A percentile compares a stretch with the other conserved stretches of the same genome.
Evolutionary conservation across 2,329 filamentous ascomycete species (phyloP).

Genomic region (Allantophomopsis cytisporea): DNA sequence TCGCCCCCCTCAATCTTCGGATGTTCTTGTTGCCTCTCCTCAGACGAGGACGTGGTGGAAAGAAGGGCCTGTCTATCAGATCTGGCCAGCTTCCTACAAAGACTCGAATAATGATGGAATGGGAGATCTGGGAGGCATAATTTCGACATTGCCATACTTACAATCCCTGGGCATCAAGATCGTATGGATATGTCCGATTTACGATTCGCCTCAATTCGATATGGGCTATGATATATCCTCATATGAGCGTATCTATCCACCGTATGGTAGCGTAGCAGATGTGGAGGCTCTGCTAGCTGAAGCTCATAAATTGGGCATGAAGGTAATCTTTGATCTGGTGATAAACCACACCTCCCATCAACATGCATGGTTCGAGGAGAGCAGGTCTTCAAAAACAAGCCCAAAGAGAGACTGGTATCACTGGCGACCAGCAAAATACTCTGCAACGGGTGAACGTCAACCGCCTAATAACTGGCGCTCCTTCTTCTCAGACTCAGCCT

Average conservation of each 20-base stretch:
- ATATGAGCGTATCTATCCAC: slow-evolving; percentile 50
- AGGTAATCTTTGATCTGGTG: slow-evolving; percentile 61
- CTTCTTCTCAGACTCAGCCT: slow-evolving; percentile 46
- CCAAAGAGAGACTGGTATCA: slow-evolving; percentile 51
- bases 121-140: slow-evolving; percentile 47
- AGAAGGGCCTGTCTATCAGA: slow-evolving; percentile 40
- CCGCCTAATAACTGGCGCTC: slow-evolving; percentile 64
- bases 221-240: slow-evolving; percentile 61
- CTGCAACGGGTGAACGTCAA: slow-evolving; percentile 41
- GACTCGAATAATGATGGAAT: slow-evolving; percentile 44
- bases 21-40: not conserved
- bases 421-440: slow-evolving; percentile 43
- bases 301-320: slow-evolving; percentile 50
- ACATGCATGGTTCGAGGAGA: slow-evolving; percentile 51
- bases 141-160: slow-evolving; percentile 46
- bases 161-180: slow-evolving; percentile 45
- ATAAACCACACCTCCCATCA: slow-evolving; percentile 66
- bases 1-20: not conserved
- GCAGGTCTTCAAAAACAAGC: slow-evolving; percentile 31
- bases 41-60: slow-evolving; percentile 33
- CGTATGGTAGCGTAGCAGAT: slow-evolving; percentile 54
- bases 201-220: slow-evolving; percentile 48
- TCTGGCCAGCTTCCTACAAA: slow-evolving; percentile 43
- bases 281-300: slow-evolving; percentile 47
- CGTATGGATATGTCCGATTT: slow-evolving; percentile 55